A percentile compares a stretch with the other conserved stretches of the same genome.
Conservation (phyloP, 805 yeast species). For the Schwanniomyces occidentalis region DNA sequence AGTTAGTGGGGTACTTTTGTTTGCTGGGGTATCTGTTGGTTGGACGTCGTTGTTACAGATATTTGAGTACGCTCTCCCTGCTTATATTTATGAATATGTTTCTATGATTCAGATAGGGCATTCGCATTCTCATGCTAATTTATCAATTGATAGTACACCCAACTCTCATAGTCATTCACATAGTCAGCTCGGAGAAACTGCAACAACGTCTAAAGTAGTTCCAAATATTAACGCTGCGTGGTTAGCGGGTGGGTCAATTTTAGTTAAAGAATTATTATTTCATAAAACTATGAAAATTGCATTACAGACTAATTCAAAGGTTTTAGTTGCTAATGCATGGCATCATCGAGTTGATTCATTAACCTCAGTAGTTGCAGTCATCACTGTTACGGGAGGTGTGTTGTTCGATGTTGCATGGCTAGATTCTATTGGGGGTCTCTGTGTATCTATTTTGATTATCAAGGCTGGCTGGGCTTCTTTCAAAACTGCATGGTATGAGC, state of each 20-base stretch:
- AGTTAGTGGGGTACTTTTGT: slow-evolving; percentile 77
- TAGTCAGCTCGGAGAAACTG: slow-evolving; percentile 19
- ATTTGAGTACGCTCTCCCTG: slow-evolving; percentile 67
- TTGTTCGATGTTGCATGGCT: slow-evolving; percentile 77
- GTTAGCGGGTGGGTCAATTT: slow-evolving; percentile 89
- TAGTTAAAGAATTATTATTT: slow-evolving; percentile 84
- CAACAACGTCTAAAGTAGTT: slow-evolving; percentile 14
- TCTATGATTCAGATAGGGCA: slow-evolving; percentile 50
- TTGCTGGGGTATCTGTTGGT: slow-evolving; percentile 90
- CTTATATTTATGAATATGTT: slow-evolving; percentile 54
- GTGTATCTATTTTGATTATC: slow-evolving; percentile 79
- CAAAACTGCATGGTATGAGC: slow-evolving; percentile 66
- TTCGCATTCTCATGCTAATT: slow-evolving; percentile 50
- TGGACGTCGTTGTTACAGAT: slow-evolving; percentile 76
- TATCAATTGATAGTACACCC: slow-evolving; percentile 16
- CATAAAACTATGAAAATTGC: slow-evolving; percentile 84
- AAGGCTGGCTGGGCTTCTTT: slow-evolving; percentile 83
- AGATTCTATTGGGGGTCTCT: slow-evolving; percentile 88
- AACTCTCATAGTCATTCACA: slow-evolving; percentile 4
- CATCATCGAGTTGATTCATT: slow-evolving; percentile 94
- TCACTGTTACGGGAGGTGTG: slow-evolving; percentile 84
- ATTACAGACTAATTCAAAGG: slow-evolving; percentile 74
- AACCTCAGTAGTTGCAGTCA: slow-evolving; percentile 87
- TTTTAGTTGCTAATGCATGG: slow-evolving; percentile 96
- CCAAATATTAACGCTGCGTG: slow-evolving; percentile 90